Conservation (phyloP, 805 yeast species). For the Candida schatavii region DNA sequence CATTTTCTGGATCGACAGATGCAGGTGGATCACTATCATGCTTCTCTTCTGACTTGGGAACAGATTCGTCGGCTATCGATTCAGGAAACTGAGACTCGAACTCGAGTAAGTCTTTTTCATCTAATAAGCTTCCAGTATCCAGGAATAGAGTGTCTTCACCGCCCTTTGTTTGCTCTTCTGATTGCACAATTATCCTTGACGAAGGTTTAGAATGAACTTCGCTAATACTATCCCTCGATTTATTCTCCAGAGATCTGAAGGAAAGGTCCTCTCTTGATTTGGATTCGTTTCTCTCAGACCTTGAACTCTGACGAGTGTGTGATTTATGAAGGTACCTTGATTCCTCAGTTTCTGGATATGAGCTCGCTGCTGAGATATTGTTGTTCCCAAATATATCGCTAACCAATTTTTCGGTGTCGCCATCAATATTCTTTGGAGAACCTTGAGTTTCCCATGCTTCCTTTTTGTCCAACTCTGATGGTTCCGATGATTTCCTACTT, state of each 20-base stretch:
- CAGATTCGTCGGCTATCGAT: slow-evolving; percentile 1
- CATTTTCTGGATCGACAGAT: not conserved
- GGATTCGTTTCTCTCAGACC: slow-evolving; percentile 13
- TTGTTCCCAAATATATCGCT: slow-evolving; percentile 39
- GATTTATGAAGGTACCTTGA: not conserved
- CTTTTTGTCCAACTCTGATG: slow-evolving; percentile 21
- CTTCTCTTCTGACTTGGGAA: not conserved
- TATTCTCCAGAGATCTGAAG: not conserved
- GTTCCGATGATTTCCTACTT: slow-evolving; percentile 7
- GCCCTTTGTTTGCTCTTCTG: not conserved
- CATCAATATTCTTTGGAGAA: slow-evolving; percentile 18
- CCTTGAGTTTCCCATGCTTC: slow-evolving; percentile 37
- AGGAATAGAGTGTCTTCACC: not conserved
- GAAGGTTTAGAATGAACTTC: no score
- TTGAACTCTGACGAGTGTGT: slow-evolving; percentile 16
- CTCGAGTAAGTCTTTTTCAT: slow-evolving; percentile 3
- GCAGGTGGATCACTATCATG: not conserved
- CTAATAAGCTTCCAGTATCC: slow-evolving; percentile 1
- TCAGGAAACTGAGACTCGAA: slow-evolving; percentile 7
- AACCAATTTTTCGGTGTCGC: slow-evolving; percentile 33
- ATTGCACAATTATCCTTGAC: no score
- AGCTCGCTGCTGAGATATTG: slow-evolving; percentile 12
- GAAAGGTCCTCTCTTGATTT: slow-evolving; percentile 2
- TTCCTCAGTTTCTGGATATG: slow-evolving; percentile 3
- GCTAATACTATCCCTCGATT: not conserved